Base-by-base conservation (phyloP, 2,329 filamentous ascomycete species). In the Paecilomyces fulvus region DNA sequence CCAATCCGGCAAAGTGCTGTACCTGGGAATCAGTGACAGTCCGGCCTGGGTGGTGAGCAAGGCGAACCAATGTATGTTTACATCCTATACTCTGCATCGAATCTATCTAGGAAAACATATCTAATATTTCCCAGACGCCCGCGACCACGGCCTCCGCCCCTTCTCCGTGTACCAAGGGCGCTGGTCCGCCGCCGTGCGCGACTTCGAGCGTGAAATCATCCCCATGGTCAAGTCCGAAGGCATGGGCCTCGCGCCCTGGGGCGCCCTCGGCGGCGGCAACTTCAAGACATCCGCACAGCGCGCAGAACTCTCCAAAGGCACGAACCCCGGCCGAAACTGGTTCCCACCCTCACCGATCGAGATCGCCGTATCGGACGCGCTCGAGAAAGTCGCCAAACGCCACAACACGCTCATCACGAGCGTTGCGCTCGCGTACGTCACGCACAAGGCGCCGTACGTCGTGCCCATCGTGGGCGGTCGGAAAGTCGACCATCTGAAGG, bases 151-250 rank as follows among this genome's bases (percentile, higher is more conserved):
- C n/a, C 77, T 90, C 28, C 82, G 83, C 1, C 84, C 81, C 43
- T 91, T 91, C 73, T 80, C 77, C 33, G 81, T 89, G 30, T 89
- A 88, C 69, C 84, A 87, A 69, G 86, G 86, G 23, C 75, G 74
- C 12, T 88, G 85, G 84, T 82, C 75, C 31, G 77, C 79, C 28
- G 78, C 75, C 1, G 76, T 82, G 46, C 81, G 87, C 51, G 86
- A 89, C 69, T 82, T 88, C 56, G 84, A 87, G 73, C 79, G 83
- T 43, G 84, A 87, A n/a, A 85, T 87, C 61, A 78, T 88, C 52
- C 83, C 83, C 49, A 88, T 88, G 84, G 77, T 73, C 33, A 75
- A 76, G 50, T 75, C 77, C 11, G 83, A 87, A 65, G 83, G 83
- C 53, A 85, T 86, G 80, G 83, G 75, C 0, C 67, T 86, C 6